Conservation (phyloP, 2,329 filamentous ascomycete species). For the Beauveria asiatica region DNA sequence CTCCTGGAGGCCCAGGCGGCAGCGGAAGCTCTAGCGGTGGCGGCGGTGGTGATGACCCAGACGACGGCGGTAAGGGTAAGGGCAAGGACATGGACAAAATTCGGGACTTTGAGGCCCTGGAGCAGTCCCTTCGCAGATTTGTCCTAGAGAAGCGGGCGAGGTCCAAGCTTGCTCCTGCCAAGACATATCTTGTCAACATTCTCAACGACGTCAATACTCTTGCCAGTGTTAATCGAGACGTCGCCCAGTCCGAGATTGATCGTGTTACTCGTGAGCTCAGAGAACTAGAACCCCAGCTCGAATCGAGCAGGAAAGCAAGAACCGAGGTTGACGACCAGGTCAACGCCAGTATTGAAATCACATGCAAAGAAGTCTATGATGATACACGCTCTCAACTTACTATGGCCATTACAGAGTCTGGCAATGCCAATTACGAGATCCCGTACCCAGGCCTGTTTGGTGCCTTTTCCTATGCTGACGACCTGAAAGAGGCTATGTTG, state of each 20-base stretch:
- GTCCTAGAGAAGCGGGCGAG: slow-evolving; percentile 92
- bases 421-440: slow-evolving; percentile 70
- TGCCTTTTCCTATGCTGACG: slow-evolving; percentile 87
- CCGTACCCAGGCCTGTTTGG: slow-evolving; percentile 78
- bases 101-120: slow-evolving; percentile 81
- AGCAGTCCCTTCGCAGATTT: slow-evolving; percentile 82
- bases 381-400: slow-evolving; percentile 70
- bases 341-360: slow-evolving; percentile 73
- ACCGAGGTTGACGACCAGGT: slow-evolving; percentile 73
- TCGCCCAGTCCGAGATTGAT: slow-evolving; percentile 76
- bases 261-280: slow-evolving; percentile 72
- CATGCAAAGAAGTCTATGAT: slow-evolving; percentile 77
- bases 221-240: slow-evolving; percentile 77
- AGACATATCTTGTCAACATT: slow-evolving; percentile 91
- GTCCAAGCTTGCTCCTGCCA: slow-evolving; percentile 90
- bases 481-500: slow-evolving; percentile 85
- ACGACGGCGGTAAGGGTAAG: slow-evolving; percentile 60
- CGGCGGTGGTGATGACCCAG: slow-evolving; percentile 48
- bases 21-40: slow-evolving; percentile 45
- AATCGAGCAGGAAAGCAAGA: slow-evolving; percentile 73
- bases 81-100: slow-evolving; percentile 84
- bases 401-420: slow-evolving; percentile 66
- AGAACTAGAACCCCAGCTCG: slow-evolving; percentile 76
- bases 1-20: slow-evolving; percentile 46
- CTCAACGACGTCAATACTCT: slow-evolving; percentile 78